phyloP scores from a whole-genome alignment of 305 asterid species.

The Stenogyne calaminthoides region DNA sequence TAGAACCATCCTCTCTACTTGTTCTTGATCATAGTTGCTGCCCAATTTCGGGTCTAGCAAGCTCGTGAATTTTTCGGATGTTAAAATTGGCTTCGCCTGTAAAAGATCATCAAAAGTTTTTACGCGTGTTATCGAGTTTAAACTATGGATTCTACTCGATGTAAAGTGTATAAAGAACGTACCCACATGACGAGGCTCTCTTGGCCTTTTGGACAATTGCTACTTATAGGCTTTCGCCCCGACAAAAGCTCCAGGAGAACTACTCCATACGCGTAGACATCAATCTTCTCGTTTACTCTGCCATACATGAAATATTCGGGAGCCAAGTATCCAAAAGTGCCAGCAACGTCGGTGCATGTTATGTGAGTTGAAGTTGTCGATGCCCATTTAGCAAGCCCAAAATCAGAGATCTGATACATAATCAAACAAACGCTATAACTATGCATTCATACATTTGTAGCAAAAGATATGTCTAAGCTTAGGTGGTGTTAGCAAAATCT shows the following conservation, averaged over 20 bases:
- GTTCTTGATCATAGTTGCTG: slow-evolving; percentile 55
- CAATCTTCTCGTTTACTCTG: slow-evolving; percentile 88
- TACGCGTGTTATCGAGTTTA: background rate
- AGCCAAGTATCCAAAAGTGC: slow-evolving; percentile 98
- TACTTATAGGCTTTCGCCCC: slow-evolving; percentile 93
- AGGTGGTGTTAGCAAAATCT: background rate
- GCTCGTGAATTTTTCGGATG: slow-evolving; percentile 53
- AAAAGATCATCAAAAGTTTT: slow-evolving; percentile 15
- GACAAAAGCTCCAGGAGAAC: slow-evolving; percentile 96
- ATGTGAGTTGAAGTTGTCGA: slow-evolving; percentile 70
- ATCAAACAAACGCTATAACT: background rate
- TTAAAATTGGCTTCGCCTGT: slow-evolving; percentile 86
- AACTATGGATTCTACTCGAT: background rate
- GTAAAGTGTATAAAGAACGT: slow-evolving; percentile 34
- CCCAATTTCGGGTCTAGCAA: slow-evolving; percentile 74
- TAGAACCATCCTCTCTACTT: slow-evolving; percentile 79
- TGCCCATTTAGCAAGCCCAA: slow-evolving; percentile 98
- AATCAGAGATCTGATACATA: slow-evolving; percentile 79
- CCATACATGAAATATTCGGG: slow-evolving; percentile 99
- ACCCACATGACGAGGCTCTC: slow-evolving; percentile 99
- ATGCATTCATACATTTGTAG: background rate
- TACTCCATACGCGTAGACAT: slow-evolving; percentile 95
- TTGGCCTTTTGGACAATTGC: slow-evolving; percentile 80
- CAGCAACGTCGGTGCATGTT: slow-evolving; percentile 85
- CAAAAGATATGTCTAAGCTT: background rate